These are phyloP conservation scores for Avena sativa DNA, from an alignment of 176 grass and related monocot species.

Conservation along the genomic window DNA sequence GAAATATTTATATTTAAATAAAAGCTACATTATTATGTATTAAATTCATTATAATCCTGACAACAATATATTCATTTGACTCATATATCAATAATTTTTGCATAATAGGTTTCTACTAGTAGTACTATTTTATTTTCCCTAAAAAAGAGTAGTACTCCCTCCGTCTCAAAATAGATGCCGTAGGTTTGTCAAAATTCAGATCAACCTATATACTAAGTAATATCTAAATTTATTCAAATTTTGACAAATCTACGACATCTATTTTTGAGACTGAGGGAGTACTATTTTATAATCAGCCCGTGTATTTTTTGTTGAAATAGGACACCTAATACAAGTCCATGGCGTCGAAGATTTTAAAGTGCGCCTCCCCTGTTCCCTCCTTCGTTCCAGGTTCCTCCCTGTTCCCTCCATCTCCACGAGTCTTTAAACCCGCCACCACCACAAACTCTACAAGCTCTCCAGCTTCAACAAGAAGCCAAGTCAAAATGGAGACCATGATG, in stretches of 20 bases:
- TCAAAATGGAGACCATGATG: constrained; percentile 39
- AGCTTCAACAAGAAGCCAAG: neutral
- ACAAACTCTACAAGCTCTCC: neutral
- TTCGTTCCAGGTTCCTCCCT: constrained; percentile 47
- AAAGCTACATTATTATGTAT: too few species aligned
- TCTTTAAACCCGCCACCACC: constrained; percentile 37
- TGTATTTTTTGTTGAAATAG: neutral
- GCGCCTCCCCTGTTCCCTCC: constrained; percentile 18
- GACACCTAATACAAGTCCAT: neutral
- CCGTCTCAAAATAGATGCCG: too few species aligned
- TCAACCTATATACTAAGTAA: too few species aligned
- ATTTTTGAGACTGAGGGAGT: too few species aligned
- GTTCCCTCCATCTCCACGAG: constrained; percentile 34
- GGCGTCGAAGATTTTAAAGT: neutral
- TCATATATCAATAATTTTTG: neutral
- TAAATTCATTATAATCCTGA: too few species aligned
- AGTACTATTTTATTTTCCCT: neutral
- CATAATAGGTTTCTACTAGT: neutral
- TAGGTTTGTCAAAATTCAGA: too few species aligned
- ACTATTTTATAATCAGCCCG: neutral
- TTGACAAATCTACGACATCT: too few species aligned
- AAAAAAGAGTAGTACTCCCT: too few species aligned
- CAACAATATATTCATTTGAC: neutral
- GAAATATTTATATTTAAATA: neutral
- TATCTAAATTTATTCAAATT: too few species aligned